Base-by-base conservation (phyloP, 345 rosid genomes). In the Kandelia obovata region DNA sequence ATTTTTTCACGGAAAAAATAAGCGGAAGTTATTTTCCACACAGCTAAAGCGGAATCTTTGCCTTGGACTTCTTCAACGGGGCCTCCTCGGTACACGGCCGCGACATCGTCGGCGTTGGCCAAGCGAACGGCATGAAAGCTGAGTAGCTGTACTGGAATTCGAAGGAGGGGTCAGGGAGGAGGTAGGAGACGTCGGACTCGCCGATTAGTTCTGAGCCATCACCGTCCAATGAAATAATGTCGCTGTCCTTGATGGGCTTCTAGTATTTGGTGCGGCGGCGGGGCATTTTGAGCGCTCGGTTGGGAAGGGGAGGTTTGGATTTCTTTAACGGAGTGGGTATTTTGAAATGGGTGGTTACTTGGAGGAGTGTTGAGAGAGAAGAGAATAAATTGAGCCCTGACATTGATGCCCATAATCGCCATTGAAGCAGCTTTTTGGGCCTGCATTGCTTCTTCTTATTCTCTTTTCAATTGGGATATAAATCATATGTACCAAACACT, bases 21-120 rank as follows among this genome's bases (percentile, higher is more conserved):
- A 5, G 0, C 34, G 34, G 34, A 31, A 31, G 7, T 31, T 31
- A 5, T 5, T 31, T 5, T 31, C 6, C 34, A 31, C 32, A 31
- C 5, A 5, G 34, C 21, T 31, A 91, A 25, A 91, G 81, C n/a
- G 90, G 97, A 46, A 87, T 76, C 75, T 93, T 92, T 79, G 88
- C 88, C 86, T 86, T 89, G 30, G 78, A 74, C 61, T 83, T 83
- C 77, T 89, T 89, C 80, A 94, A 49, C 52, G 97, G 96, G 25
- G 93, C 91, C 75, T 94, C 91, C 70, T 96, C 98, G 0, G 98
- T 91, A 97, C 98, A 91, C 2, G 98, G 98, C 51, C 97, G 79
- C 23, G 90, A 86, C 98, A 89, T 91, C 52, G 98, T 82, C 61
- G 98, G 98, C 0, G 96, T 27, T 2, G 28, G 28, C 28, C 1